A percentile compares a stretch with the other conserved stretches of the same genome.
These are phyloP conservation scores for Neurospora tetrasperma DNA, from an alignment of 495 filamentous ascomycete species.

Conservation along the genomic window DNA sequence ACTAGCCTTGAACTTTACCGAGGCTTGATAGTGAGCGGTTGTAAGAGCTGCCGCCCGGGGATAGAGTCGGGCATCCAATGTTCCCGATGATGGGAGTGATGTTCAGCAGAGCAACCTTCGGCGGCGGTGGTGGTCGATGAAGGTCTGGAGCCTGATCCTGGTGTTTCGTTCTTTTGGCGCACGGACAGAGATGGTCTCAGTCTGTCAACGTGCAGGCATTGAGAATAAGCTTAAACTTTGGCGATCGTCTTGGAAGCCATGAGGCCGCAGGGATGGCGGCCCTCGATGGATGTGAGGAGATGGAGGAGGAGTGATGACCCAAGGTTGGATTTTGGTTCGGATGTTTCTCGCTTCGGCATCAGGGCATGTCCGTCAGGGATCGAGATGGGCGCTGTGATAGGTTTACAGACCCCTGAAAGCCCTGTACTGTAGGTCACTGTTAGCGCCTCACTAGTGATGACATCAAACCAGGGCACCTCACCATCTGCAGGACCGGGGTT, in stretches of 20 bases:
- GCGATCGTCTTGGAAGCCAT: neutral
- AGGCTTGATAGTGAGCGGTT: neutral
- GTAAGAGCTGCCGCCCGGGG: neutral
- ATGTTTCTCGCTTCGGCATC: slow-evolving; percentile 18
- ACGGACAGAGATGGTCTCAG: neutral
- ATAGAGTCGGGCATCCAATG: neutral
- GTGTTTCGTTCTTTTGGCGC: neutral
- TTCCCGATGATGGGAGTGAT: neutral
- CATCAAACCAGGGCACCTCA: slow-evolving; percentile 15
- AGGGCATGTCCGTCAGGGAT: slow-evolving; percentile 6
- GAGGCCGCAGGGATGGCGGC: neutral
- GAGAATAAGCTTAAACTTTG: neutral
- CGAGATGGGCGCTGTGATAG: neutral
- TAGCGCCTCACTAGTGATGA: slow-evolving; percentile 14
- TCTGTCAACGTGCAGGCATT: neutral
- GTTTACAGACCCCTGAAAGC: slow-evolving; percentile 1
- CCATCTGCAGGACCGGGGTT: neutral
- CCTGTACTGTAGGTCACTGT: slow-evolving; percentile 21
- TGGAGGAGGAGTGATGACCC: neutral
- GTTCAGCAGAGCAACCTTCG: neutral
- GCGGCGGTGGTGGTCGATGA: neutral
- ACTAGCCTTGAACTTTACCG: neutral
- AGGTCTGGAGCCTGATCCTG: neutral
- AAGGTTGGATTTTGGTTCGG: slow-evolving; percentile 8
- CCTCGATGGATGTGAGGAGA: neutral